Conservation (phyloP, 2,329 filamentous ascomycete species). For the Ophiocordyceps camponoti-floridani region DNA sequence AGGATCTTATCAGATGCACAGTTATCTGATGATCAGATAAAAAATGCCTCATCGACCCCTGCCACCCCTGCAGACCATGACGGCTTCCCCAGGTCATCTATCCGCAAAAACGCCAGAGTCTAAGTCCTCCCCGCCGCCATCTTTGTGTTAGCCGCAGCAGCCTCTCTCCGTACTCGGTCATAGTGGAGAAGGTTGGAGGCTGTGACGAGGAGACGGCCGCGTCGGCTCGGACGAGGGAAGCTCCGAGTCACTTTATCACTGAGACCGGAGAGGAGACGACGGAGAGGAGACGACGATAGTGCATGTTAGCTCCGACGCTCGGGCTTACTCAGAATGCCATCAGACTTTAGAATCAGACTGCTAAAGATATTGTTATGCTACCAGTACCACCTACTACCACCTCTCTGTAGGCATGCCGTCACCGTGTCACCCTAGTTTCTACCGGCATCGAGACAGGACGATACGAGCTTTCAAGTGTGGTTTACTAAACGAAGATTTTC, state of each 20-base stretch:
- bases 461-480: too few species aligned
- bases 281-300: neutral
- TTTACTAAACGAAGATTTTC: too few species aligned
- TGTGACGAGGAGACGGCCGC: neutral
- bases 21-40: constrained; percentile 1
- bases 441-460: too few species aligned
- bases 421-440: too few species aligned
- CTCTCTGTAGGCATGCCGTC: too few species aligned
- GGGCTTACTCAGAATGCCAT: too few species aligned
- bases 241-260: neutral
- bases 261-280: neutral
- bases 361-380: too few species aligned
- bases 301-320: too few species aligned
- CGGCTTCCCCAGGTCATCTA: neutral
- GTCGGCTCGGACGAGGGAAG: neutral
- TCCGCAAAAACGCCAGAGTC: neutral
- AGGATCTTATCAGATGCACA: constrained; percentile 3
- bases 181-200: neutral
- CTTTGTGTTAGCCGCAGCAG: neutral
- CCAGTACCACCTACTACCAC: too few species aligned
- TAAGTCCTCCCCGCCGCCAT: neutral
- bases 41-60: neutral
- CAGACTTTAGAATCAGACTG: too few species aligned
- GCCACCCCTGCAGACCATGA: neutral
- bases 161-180: neutral